phyloP scores from a whole-genome alignment of 495 filamentous ascomycete genomes.

The Xylaria scruposa region DNA sequence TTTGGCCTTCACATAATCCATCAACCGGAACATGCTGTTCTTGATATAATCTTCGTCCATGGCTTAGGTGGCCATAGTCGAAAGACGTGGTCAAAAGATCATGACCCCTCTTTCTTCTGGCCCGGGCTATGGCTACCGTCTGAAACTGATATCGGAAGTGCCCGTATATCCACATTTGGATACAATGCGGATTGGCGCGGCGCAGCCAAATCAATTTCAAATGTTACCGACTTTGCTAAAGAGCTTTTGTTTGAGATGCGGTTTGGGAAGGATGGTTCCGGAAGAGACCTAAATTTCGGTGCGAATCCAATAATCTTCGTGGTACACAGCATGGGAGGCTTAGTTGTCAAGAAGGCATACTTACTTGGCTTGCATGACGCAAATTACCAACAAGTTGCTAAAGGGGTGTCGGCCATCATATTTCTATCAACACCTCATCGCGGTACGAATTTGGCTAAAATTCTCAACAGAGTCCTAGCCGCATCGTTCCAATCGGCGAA shows the following conservation, averaged over 20 bases:
- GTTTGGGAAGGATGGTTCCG: conserved; percentile 37
- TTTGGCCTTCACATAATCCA: conserved; percentile 16
- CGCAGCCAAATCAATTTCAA: conserved; percentile 27
- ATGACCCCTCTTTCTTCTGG: conserved; percentile 43
- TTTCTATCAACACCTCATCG: conserved; percentile 60
- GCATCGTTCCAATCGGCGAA: conserved; percentile 39
- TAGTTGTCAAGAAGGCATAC: conserved; percentile 57
- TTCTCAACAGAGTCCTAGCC: conserved; percentile 43
- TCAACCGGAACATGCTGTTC: background rate
- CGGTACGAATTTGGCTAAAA: conserved; percentile 51
- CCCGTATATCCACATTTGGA: conserved; percentile 47
- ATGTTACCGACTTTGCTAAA: conserved; percentile 49
- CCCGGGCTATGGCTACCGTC: conserved; percentile 40
- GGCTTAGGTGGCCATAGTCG: conserved; percentile 44
- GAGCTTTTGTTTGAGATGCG: conserved; percentile 45
- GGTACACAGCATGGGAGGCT: conserved; percentile 50
- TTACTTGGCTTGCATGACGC: conserved; percentile 49
- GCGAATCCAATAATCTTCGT: conserved; percentile 46
- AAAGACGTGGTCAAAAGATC: conserved; percentile 43
- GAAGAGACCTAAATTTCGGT: conserved; percentile 26
- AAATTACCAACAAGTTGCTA: conserved; percentile 44
- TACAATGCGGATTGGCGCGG: conserved; percentile 38
- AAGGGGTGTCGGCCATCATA: conserved; percentile 45
- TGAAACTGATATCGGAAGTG: conserved; percentile 38
- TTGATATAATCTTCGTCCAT: conserved; percentile 48